A percentile compares a stretch with the other conserved stretches of the same genome.
These are phyloP conservation scores for Polymyxa betae DNA, from an alignment of 208 protist genomes.

Conservation along the genomic window DNA sequence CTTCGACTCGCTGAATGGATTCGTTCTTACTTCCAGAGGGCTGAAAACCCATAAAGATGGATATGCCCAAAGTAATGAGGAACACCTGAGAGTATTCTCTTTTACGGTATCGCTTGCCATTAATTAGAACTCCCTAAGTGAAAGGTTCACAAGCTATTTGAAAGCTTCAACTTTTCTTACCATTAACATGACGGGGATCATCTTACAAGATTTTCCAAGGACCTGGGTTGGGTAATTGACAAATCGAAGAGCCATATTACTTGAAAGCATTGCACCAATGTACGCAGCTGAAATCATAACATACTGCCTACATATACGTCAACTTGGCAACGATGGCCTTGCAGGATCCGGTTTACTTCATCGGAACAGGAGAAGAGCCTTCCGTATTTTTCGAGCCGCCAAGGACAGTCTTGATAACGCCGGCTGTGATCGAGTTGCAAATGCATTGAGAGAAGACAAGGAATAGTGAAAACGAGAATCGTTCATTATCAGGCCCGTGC, in stretches of 20 bases:
- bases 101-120: conserved; percentile 40
- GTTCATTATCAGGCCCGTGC: conserved; percentile 4
- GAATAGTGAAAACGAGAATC: background rate
- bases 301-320: background rate
- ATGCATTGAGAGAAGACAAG: conserved; percentile 45
- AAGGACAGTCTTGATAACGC: background rate
- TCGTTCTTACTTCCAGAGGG: background rate
- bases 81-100: background rate
- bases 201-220: conserved; percentile 46
- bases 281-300: background rate
- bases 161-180: background rate
- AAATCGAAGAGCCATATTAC: conserved; percentile 28
- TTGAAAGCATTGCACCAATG: conserved; percentile 37
- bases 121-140: background rate
- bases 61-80: conserved; percentile 18
- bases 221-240: conserved; percentile 49
- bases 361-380: background rate
- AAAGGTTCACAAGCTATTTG: background rate
- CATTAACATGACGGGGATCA: conserved; percentile 54
- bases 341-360: background rate
- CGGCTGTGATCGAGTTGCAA: background rate
- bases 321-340: background rate
- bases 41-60: conserved; percentile 36
- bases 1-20: conserved; percentile 1
- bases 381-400: background rate